These are phyloP conservation scores for Scheffersomyces lignicola DNA, from an alignment of 1,139 yeast genomes.

Conservation along the genomic window DNA sequence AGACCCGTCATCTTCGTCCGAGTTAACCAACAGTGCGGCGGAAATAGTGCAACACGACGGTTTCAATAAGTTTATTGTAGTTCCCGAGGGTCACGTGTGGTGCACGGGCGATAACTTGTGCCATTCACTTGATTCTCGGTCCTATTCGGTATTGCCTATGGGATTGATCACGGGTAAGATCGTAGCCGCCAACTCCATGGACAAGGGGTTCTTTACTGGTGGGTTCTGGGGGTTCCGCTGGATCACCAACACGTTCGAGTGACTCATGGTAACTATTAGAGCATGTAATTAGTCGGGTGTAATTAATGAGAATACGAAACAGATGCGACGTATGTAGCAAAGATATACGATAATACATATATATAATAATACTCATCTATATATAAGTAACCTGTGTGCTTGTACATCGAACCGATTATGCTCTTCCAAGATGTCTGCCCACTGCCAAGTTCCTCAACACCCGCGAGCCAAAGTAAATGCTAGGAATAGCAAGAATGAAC, in stretches of 20 bases:
- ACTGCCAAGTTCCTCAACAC: conserved; percentile 42
- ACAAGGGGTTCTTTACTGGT: conserved; percentile 36
- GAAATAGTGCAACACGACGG: conserved; percentile 40
- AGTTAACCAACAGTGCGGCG: conserved; percentile 41
- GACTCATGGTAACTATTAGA: no score
- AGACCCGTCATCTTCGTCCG: conserved; percentile 72
- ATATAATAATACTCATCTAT: conserved; percentile 2
- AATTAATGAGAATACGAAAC: no score
- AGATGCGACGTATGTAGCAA: conserved; percentile 6
- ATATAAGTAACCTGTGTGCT: no score
- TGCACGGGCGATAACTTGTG: conserved; percentile 91
- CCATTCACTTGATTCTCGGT: conserved; percentile 87
- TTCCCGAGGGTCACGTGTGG: conserved; percentile 95
- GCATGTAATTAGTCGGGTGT: conserved; percentile 8
- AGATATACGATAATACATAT: conserved; percentile 4
- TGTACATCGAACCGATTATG: no score
- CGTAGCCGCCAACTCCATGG: conserved; percentile 59
- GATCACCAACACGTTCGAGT: conserved; percentile 45
- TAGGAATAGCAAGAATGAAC: conserved; percentile 52
- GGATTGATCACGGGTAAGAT: conserved; percentile 86
- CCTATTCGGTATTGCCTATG: conserved; percentile 86
- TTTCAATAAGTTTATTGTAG: conserved; percentile 59
- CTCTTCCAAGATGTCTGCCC: conserved; percentile 3
- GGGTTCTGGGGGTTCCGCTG: conserved; percentile 55
- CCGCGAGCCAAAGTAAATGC: conserved; percentile 68